phyloP scores from a whole-genome alignment of 768 basidiomycete species.

The Boletus speciosus region DNA sequence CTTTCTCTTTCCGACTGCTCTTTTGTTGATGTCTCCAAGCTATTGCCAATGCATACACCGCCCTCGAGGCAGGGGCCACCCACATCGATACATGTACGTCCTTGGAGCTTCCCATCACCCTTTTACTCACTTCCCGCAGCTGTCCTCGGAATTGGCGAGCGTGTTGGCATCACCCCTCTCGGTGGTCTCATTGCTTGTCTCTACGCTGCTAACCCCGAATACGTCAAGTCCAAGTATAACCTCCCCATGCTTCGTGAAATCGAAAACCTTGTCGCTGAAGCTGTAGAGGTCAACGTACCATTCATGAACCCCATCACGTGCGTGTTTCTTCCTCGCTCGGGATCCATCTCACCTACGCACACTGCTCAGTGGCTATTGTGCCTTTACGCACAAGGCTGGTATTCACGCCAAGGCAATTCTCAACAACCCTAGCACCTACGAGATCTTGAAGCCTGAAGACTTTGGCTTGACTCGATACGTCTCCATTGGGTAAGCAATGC shows the following conservation, averaged over 20 bases:
- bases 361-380: constrained; percentile 83
- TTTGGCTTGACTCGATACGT: constrained; percentile 98
- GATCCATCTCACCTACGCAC: not conserved
- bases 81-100: constrained; percentile 93
- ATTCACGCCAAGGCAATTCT: constrained; percentile 99
- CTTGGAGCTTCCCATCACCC: not conserved
- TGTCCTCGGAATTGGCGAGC: constrained; percentile 96
- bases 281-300: constrained; percentile 95
- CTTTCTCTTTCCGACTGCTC: not conserved
- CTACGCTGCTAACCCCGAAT: constrained; percentile 95
- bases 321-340: constrained; percentile 6
- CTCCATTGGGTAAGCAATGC: constrained; percentile 73
- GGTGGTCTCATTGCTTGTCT: constrained; percentile 96
- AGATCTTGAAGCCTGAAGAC: constrained; percentile 98
- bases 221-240: constrained; percentile 99
- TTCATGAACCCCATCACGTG: constrained; percentile 97
- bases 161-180: constrained; percentile 97
- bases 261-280: constrained; percentile 98
- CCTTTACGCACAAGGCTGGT: constrained; percentile 99
- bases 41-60: constrained; percentile 97
- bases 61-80: constrained; percentile 97
- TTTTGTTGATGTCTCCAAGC: constrained; percentile 42
- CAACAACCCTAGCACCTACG: constrained; percentile 98
- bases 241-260: constrained; percentile 96
- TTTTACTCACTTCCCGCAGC: constrained; percentile 41